These are phyloP conservation scores for Botrytis galanthina DNA, from an alignment of 2,329 filamentous ascomycete genomes.

Conservation along the genomic window DNA sequence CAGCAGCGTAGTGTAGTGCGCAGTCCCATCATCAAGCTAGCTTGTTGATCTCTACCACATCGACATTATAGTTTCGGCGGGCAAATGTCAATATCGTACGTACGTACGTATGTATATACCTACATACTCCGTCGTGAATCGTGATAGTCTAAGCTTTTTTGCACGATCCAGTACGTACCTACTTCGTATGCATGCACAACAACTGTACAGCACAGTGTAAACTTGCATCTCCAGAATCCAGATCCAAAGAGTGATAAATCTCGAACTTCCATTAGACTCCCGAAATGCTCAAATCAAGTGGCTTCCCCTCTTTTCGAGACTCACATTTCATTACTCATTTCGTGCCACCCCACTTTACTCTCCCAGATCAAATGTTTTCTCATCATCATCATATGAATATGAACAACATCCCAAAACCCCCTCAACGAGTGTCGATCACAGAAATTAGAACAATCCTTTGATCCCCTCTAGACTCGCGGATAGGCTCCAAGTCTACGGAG, in stretches of 20 bases:
- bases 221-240: neutral
- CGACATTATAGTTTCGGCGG: neutral
- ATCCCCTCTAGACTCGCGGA: neutral
- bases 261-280: neutral
- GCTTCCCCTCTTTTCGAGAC: neutral
- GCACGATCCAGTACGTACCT: neutral
- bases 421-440: neutral
- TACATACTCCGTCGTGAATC: neutral
- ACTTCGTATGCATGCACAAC: neutral
- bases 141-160: neutral
- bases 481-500: neutral
- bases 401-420: neutral
- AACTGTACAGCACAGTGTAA: neutral
- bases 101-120: neutral
- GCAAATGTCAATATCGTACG: neutral
- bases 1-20: slow-evolving; percentile 9
- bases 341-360: neutral
- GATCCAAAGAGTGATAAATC: neutral
- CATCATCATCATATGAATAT: neutral
- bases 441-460: neutral
- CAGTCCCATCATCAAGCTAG: slow-evolving; percentile 4
- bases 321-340: neutral
- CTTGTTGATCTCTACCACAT: neutral
- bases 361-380: neutral
- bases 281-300: slow-evolving; percentile 1